These are phyloP conservation scores for Triglochin maritima DNA, from an alignment of 106 monocot species.

Conservation along the genomic window DNA sequence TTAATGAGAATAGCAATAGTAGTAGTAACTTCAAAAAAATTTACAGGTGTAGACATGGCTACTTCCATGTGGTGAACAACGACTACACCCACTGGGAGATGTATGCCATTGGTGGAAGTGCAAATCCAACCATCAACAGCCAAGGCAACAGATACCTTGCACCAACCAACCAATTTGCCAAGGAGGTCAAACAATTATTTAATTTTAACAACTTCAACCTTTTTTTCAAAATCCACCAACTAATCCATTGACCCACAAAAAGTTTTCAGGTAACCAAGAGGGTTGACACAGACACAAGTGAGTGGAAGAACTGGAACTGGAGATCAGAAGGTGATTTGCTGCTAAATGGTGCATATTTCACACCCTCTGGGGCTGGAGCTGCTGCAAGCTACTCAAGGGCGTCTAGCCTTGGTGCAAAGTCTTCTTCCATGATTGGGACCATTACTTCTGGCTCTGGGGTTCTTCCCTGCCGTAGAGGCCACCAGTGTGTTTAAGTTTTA, in stretches of 20 bases:
- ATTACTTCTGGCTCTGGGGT: conserved; percentile 14
- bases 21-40: too few species aligned
- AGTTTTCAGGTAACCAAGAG: conserved; percentile 18
- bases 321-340: conserved; percentile 18
- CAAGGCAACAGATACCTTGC: conserved; percentile 27
- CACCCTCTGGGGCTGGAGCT: conserved; percentile 17
- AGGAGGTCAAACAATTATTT: conserved; percentile 4
- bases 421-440: conserved; percentile 19
- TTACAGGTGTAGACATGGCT: conserved; percentile 17
- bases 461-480: conserved; percentile 4
- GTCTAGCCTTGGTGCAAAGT: conserved; percentile 20
- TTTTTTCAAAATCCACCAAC: not conserved
- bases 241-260: not conserved
- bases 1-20: too few species aligned
- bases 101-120: conserved; percentile 28
- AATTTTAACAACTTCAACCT: not conserved
- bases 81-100: conserved; percentile 30
- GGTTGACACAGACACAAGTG: conserved; percentile 6
- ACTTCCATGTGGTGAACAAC: conserved; percentile 25
- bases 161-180: conserved; percentile 16
- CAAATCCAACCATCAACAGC: conserved; percentile 26
- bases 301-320: conserved; percentile 20
- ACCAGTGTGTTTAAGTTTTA: not conserved
- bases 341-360: conserved; percentile 21
- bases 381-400: conserved; percentile 21